Evolutionary conservation across 2,329 filamentous ascomycete genomes (phyloP), one percentile per base, ranked within the genome.

Genomic region (Exophiala viscosa): DNA sequence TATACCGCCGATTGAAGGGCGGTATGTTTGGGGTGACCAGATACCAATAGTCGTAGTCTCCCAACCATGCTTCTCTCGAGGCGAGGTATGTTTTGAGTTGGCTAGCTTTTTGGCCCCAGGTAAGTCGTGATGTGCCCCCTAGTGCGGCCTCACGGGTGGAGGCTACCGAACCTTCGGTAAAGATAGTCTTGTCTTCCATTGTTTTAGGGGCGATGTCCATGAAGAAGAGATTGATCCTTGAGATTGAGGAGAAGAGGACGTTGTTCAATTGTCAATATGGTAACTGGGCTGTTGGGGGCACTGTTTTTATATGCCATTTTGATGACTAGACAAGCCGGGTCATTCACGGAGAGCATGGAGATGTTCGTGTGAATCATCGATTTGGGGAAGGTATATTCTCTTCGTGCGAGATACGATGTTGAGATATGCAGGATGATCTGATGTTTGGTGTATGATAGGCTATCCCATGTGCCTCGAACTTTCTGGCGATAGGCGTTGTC

Each of bases 21-120:
- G 77, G 77, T 5, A 81, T 64, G 39, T 79, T 79, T 1, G 77
- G 78, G 15, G 69, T 77, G 67, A 81, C 75, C 4, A 81, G 70
- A 58, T 78, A 80, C 14, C 66, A 71, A 70, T 81, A 81, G 63
- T 81, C 77, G 60, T 80, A 81, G 35, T 67, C 66, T 20, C 78
- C 77, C 44, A 81, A 66, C 52, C 79, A 71, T 14, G 77, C 76
- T 17, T 76, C 72, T 11, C 52, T 55, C 18, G 59, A 62, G 1
- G 58, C 62, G 39, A 66, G 53, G 44, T 66, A 65, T 15, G 45
- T 14, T 5, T 18, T 56, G 61, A 38, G 35, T 49, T 60, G 63
- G 34, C 28, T 48, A 45, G 49, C 18, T 45, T 56, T 52, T n/a
- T 34, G 20, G 46, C 34, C 17, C 9, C 20, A 43, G 18, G 48